These are phyloP conservation scores for Rhipidocladum racemiflorum DNA, from an alignment of 176 grass and related monocot genomes.

Conservation along the genomic window DNA sequence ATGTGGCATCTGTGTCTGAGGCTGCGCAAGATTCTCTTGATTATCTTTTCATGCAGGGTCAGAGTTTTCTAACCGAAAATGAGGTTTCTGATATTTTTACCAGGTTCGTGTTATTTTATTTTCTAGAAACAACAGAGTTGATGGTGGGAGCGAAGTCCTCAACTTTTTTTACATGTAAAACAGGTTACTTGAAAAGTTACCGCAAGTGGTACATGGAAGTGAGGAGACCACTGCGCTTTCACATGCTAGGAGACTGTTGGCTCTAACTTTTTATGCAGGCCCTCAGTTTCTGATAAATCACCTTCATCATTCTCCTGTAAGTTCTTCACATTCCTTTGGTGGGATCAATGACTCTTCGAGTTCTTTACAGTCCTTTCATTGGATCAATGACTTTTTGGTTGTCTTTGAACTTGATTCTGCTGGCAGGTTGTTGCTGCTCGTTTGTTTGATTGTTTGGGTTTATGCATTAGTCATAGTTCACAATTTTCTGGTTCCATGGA, in stretches of 20 bases:
- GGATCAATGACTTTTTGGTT: constrained; percentile 21
- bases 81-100: constrained; percentile 85
- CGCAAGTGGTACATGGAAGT: constrained; percentile 70
- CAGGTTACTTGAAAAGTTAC: constrained; percentile 74
- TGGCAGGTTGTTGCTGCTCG: constrained; percentile 62
- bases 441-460: constrained; percentile 73
- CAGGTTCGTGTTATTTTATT: constrained; percentile 56
- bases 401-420: constrained; percentile 30
- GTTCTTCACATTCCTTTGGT: constrained; percentile 27
- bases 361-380: constrained; percentile 17
- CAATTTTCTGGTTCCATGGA: constrained; percentile 86
- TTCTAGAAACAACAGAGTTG: constrained; percentile 33
- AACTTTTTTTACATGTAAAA: constrained; percentile 44
- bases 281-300: constrained; percentile 74
- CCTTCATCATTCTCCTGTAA: constrained; percentile 76
- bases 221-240: constrained; percentile 71
- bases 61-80: constrained; percentile 60
- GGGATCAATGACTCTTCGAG: constrained; percentile 12
- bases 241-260: constrained; percentile 79
- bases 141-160: constrained; percentile 25
- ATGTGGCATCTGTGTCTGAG: constrained; percentile 63
- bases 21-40: constrained; percentile 66
- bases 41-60: constrained; percentile 58
- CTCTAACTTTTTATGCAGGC: constrained; percentile 83
- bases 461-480: constrained; percentile 75